Conservation (phyloP, 2,329 filamentous ascomycete genomes). For the Calonectria leucothoes region DNA sequence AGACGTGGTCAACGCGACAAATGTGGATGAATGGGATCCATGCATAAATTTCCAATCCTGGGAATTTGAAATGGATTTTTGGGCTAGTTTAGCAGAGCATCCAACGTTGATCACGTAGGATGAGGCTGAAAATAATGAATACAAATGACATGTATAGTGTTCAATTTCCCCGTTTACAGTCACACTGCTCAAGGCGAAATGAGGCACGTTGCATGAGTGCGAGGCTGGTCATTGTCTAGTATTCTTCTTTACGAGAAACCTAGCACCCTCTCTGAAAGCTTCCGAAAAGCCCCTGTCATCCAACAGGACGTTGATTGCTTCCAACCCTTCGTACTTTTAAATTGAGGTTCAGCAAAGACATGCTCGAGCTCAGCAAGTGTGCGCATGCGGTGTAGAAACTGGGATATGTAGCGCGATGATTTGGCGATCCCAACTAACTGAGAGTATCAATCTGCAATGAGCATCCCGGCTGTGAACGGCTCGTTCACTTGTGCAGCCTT, state of each 20-base stretch:
- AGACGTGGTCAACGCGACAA: not conserved
- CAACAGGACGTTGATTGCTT: not conserved
- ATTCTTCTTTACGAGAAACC: not conserved
- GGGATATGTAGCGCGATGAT: not conserved
- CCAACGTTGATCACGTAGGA: conserved; percentile 24
- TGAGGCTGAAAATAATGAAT: no score
- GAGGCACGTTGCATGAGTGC: no score
- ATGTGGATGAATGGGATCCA: conserved; percentile 20
- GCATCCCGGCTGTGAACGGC: not conserved
- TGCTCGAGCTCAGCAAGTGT: not conserved
- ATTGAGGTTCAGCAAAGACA: not conserved
- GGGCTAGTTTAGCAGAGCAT: conserved; percentile 32
- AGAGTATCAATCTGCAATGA: not conserved
- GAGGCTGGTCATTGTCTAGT: not conserved
- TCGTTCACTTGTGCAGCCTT: not conserved
- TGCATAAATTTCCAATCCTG: conserved; percentile 23
- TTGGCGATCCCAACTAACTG: not conserved
- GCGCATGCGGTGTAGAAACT: not conserved
- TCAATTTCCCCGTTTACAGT: no score
- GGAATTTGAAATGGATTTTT: conserved; percentile 35
- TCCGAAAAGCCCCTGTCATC: not conserved
- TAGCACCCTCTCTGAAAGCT: not conserved
- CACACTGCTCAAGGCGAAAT: no score
- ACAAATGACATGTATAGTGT: no score
- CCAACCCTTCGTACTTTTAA: not conserved